Percentiles rank a stretch among this genome's conserved stretches.
These are phyloP conservation scores for Pulveroboletus sp. DNA, from an alignment of 1,284 basidiomycete genomes.

Conservation along the genomic window DNA sequence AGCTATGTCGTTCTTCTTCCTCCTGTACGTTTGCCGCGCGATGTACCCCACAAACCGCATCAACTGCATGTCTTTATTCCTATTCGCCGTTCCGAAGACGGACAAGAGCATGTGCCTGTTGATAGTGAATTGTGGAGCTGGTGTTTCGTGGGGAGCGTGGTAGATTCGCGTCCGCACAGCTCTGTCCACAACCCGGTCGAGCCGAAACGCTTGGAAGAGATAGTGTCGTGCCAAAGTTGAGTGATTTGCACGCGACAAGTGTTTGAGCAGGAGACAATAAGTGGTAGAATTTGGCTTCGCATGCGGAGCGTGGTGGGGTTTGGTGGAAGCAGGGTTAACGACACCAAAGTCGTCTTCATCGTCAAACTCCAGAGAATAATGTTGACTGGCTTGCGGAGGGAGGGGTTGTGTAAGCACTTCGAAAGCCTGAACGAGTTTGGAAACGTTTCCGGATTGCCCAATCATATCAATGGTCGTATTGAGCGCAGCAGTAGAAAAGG, in stretches of 20 bases:
- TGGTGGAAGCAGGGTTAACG: conserved; percentile 42
- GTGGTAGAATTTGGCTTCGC: conserved; percentile 71
- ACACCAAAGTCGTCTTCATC: conserved; percentile 67
- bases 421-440: conserved; percentile 70
- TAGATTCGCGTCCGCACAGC: conserved; percentile 34
- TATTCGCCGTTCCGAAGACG: conserved; percentile 56
- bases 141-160: conserved; percentile 37
- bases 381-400: conserved; percentile 45
- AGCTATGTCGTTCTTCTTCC: conserved; percentile 48
- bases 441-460: conserved; percentile 56
- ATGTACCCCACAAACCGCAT: conserved; percentile 58
- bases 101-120: conserved; percentile 57
- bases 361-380: conserved; percentile 54
- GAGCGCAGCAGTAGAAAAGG: conserved; percentile 65
- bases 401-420: conserved; percentile 75
- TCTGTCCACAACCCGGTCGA: conserved; percentile 46
- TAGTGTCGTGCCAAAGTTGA: conserved; percentile 66
- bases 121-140: conserved; percentile 52
- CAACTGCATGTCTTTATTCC: conserved; percentile 53
- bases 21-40: conserved; percentile 43
- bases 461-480: conserved; percentile 73
- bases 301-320: conserved; percentile 43
- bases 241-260: conserved; percentile 51
- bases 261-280: conserved; percentile 59
- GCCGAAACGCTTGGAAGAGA: conserved; percentile 53